Conservation (phyloP, 192 early-diverging fungal species). For the Chytriomyces confervae region DNA sequence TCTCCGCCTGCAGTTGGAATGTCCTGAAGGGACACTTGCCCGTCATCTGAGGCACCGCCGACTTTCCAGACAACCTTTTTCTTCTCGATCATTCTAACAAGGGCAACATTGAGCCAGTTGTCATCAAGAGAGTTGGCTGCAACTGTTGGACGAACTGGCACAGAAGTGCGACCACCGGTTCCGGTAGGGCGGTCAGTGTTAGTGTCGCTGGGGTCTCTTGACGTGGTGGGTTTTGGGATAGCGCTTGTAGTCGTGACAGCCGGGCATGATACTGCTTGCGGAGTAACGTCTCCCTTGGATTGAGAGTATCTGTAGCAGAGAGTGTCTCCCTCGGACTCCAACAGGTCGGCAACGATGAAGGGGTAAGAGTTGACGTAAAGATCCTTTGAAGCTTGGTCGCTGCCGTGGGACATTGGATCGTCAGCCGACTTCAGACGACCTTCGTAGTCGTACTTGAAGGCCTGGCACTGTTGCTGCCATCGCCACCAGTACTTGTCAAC, state of each 20-base stretch:
- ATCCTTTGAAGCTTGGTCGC: background rate
- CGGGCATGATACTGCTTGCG: background rate
- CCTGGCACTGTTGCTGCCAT: slow-evolving; percentile 6
- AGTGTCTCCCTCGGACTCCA: background rate
- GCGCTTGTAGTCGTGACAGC: background rate
- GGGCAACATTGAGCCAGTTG: background rate
- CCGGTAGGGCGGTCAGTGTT: background rate
- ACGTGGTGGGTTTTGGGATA: background rate
- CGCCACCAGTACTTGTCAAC: slow-evolving; percentile 23
- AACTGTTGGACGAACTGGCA: background rate
- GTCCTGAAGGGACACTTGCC: background rate
- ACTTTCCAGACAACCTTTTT: background rate
- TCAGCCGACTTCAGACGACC: background rate
- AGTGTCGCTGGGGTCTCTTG: background rate
- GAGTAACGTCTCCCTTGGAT: slow-evolving; percentile 18
- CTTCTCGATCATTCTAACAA: background rate
- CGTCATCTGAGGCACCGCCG: background rate
- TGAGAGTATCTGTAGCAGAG: slow-evolving; percentile 29
- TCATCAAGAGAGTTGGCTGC: background rate
- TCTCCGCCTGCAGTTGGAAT: background rate
- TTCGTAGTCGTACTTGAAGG: slow-evolving; percentile 10
- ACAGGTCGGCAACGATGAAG: background rate
- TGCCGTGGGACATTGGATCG: slow-evolving; percentile 15
- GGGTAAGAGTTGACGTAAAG: slow-evolving; percentile 9
- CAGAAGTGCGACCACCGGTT: background rate